Conservation (phyloP, 371 early-diverging fungal species). For the Mucor indicus region DNA sequence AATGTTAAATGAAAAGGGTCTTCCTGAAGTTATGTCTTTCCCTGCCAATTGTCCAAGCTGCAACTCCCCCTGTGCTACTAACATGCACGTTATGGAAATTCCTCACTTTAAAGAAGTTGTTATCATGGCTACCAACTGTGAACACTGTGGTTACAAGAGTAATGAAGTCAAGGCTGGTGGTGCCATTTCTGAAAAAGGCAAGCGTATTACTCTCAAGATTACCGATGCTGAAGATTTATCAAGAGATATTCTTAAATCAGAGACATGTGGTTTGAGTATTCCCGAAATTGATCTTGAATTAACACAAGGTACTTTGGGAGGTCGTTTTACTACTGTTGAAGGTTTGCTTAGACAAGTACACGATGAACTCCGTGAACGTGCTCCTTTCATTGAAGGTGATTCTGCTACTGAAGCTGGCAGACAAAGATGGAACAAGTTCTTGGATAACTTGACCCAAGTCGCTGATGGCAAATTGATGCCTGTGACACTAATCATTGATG, state of each 20-base stretch:
- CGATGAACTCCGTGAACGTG: conserved; percentile 73
- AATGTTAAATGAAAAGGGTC: conserved; percentile 47
- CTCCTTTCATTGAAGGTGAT: conserved; percentile 78
- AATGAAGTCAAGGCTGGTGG: conserved; percentile 97
- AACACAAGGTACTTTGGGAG: conserved; percentile 89
- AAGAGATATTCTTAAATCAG: conserved; percentile 93
- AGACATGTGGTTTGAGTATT: conserved; percentile 87
- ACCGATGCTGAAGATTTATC: conserved; percentile 85
- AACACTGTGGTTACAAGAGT: conserved; percentile 89
- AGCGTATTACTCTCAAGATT: conserved; percentile 76
- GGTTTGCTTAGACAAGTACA: conserved; percentile 88
- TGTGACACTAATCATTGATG: conserved; percentile 79
- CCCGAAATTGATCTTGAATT: conserved; percentile 88
- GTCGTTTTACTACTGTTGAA: conserved; percentile 96
- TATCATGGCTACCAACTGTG: conserved; percentile 94
- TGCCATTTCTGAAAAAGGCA: conserved; percentile 77
- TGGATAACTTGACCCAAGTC: conserved; percentile 64
- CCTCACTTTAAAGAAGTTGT: conserved; percentile 96
- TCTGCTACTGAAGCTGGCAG: conserved; percentile 57
- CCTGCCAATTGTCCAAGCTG: conserved; percentile 88
- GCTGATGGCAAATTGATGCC: conserved; percentile 60
- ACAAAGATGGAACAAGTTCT: conserved; percentile 61
- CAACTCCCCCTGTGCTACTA: conserved; percentile 79
- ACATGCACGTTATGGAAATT: conserved; percentile 90
- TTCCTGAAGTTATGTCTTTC: conserved; percentile 72